Evolutionary conservation across 192 early-diverging fungal species (phyloP).

Genomic region (Coemansia sp.): DNA sequence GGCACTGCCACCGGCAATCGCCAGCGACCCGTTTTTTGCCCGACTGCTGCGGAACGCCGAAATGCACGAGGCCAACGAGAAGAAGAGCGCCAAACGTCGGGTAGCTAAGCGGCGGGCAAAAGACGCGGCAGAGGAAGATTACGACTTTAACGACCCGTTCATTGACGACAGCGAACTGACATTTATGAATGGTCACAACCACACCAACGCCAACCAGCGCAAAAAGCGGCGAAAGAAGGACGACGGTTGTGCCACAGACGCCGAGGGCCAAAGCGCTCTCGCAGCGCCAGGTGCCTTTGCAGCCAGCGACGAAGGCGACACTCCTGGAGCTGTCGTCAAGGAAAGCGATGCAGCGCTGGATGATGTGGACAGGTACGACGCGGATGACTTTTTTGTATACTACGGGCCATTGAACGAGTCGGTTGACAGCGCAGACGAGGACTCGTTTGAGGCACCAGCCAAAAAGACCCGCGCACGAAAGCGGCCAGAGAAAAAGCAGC

Average conservation of each 20-base stretch:
- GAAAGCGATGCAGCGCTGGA: conserved; percentile 7
- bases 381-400: conserved; percentile 52
- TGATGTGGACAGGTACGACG: conserved; percentile 36
- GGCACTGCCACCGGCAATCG: conserved; percentile 47
- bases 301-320: neutral
- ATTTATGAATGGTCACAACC: conserved; percentile 43
- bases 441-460: conserved; percentile 16
- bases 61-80: conserved; percentile 27
- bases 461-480: conserved; percentile 28
- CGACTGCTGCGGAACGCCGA: conserved; percentile 41
- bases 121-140: conserved; percentile 37
- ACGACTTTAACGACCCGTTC: conserved; percentile 52
- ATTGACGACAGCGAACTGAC: conserved; percentile 53
- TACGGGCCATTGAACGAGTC: conserved; percentile 48
- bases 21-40: conserved; percentile 51
- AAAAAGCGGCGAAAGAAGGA: conserved; percentile 47
- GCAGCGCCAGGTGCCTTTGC: neutral
- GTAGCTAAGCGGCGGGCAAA: conserved; percentile 19
- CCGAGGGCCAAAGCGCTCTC: conserved; percentile 15
- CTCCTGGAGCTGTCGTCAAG: neutral
- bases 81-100: conserved; percentile 13
- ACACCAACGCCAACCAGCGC: conserved; percentile 24
- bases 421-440: conserved; percentile 10
- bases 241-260: conserved; percentile 36
- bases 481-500: conserved; percentile 32